Conservation (phyloP, 768 basidiomycete species). For the Hemileccinum rubropunctum region DNA sequence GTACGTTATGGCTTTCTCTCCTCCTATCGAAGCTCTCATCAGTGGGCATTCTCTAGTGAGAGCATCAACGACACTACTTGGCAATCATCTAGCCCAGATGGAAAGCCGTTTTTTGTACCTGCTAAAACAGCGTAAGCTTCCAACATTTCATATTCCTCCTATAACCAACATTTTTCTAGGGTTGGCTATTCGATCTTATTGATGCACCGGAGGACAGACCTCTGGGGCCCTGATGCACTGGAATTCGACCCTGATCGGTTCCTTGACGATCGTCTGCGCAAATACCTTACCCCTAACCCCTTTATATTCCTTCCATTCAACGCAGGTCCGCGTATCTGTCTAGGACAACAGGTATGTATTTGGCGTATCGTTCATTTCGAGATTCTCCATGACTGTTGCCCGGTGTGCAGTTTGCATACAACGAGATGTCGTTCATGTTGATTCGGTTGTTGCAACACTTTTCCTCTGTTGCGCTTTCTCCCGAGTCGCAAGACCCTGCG, state of each 20-base stretch:
- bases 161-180: conserved; percentile 7
- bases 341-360: conserved; percentile 35
- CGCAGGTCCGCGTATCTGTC: conserved; percentile 38
- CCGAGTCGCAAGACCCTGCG: conserved; percentile 28
- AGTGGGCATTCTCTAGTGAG: conserved; percentile 9
- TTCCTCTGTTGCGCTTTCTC: conserved; percentile 19
- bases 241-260: conserved; percentile 42
- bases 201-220: conserved; percentile 36
- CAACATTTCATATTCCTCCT: not conserved
- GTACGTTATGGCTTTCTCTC: conserved; percentile 10
- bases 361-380: too few species aligned
- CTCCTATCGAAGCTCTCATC: not conserved
- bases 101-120: conserved; percentile 31
- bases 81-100: conserved; percentile 16
- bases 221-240: conserved; percentile 38
- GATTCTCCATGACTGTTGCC: not conserved
- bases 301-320: conserved; percentile 44
- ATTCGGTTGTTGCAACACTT: conserved; percentile 30
- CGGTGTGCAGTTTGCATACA: conserved; percentile 32
- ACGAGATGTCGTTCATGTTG: conserved; percentile 34
- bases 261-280: conserved; percentile 35
- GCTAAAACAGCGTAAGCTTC: conserved; percentile 17
- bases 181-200: conserved; percentile 26
- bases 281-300: conserved; percentile 37
- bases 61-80: conserved; percentile 24